Evolutionary conservation across 495 filamentous ascomycete species (phyloP).

Genomic region (Chaetomium fimeti): DNA sequence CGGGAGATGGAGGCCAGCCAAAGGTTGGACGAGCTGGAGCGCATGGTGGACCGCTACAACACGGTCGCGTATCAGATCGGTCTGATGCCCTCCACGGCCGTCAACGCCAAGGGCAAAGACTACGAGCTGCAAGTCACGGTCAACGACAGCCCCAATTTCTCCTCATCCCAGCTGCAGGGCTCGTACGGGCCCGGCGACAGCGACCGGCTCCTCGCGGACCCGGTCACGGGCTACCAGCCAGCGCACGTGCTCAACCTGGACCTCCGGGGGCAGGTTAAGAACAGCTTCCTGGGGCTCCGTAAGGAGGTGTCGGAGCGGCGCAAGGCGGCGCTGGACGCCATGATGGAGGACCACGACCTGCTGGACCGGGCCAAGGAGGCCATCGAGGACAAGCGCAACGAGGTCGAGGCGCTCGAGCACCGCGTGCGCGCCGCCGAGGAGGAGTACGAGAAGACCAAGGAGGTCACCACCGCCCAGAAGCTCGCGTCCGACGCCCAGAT

Average conservation of each 20-base stretch:
- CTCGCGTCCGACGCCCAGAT: constrained; percentile 86
- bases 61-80: constrained; percentile 89
- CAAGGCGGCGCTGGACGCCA: constrained; percentile 74
- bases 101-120: constrained; percentile 78
- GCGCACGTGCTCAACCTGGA: constrained; percentile 84
- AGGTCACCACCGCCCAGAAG: constrained; percentile 82
- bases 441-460: constrained; percentile 91
- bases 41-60: constrained; percentile 84
- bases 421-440: constrained; percentile 79
- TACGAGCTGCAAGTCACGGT: constrained; percentile 76
- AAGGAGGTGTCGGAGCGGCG: constrained; percentile 88
- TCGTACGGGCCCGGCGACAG: constrained; percentile 45
- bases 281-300: constrained; percentile 69
- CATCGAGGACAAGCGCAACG: constrained; percentile 87
- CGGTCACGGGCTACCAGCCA: constrained; percentile 82
- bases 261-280: constrained; percentile 75
- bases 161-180: constrained; percentile 62
- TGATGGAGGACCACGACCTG: constrained; percentile 86
- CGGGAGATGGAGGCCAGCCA: constrained; percentile 78
- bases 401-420: constrained; percentile 90
- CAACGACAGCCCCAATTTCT: constrained; percentile 68
- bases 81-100: constrained; percentile 77
- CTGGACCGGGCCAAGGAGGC: constrained; percentile 91
- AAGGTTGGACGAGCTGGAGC: constrained; percentile 85
- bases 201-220: constrained; percentile 72